Conservation (phyloP, 2,329 filamentous ascomycete genomes). For the Neofusicoccum cordaticola region DNA sequence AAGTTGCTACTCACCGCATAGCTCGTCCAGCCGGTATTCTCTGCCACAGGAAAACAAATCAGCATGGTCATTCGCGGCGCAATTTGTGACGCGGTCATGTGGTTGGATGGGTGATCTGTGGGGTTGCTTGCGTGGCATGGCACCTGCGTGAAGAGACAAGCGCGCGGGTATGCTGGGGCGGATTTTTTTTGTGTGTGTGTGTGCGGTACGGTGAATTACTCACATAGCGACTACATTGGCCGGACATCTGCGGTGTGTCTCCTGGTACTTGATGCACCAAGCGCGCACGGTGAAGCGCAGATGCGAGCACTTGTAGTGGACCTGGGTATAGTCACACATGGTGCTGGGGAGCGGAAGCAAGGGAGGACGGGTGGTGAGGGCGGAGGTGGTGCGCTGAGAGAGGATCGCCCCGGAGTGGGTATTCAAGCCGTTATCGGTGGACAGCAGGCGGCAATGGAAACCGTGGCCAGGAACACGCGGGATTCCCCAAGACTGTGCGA, state of each 20-base stretch:
- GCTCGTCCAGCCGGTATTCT: constrained; percentile 47
- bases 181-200: too few species aligned
- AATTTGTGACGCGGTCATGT: neutral
- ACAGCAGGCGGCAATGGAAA: neutral
- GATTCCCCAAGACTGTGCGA: neutral
- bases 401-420: neutral
- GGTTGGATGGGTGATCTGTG: constrained; percentile 2
- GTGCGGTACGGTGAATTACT: constrained; percentile 18
- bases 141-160: constrained; percentile 11
- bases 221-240: constrained; percentile 55
- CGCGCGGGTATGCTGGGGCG: neutral
- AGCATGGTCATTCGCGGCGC: neutral
- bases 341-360: neutral
- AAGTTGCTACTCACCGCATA: constrained; percentile 40
- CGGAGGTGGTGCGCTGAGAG: neutral
- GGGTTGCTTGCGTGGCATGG: constrained; percentile 12
- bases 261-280: constrained; percentile 55
- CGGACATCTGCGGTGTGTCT: constrained; percentile 55
- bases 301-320: constrained; percentile 57
- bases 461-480: neutral
- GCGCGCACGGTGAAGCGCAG: constrained; percentile 55
- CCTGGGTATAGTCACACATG: constrained; percentile 61
- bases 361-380: neutral
- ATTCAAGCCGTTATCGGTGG: neutral
- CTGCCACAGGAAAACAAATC: neutral